A percentile compares a stretch with the other conserved stretches of the same genome.
These are phyloP conservation scores for Pichia kluyveri DNA, from an alignment of 805 yeast species.

Conservation along the genomic window DNA sequence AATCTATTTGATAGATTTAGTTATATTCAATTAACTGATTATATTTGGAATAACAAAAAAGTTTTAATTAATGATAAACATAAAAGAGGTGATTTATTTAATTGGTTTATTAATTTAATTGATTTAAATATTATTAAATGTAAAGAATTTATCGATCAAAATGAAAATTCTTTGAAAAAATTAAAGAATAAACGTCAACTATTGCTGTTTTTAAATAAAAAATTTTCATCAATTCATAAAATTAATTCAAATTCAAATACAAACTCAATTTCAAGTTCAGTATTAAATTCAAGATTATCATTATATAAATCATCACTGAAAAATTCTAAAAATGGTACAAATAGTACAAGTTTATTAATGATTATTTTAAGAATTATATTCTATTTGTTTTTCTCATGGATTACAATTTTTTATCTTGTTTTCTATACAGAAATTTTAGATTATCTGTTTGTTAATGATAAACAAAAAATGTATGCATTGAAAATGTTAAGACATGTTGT, in stretches of 20 bases:
- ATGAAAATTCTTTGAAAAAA: neutral
- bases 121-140: neutral
- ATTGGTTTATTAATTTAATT: neutral
- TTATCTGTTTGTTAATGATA: too few species aligned
- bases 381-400: too few species aligned
- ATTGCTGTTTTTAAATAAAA: conserved; percentile 1
- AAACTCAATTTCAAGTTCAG: too few species aligned
- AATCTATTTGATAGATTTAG: conserved; percentile 1
- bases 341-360: too few species aligned
- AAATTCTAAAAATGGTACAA: too few species aligned
- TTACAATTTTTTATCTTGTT: too few species aligned
- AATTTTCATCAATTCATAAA: neutral
- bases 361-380: too few species aligned
- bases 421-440: too few species aligned
- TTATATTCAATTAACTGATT: conserved; percentile 1
- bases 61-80: neutral
- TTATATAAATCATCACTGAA: too few species aligned
- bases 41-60: neutral
- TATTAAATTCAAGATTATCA: neutral
- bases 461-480: too few species aligned
- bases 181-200: conserved; percentile 9
- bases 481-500: too few species aligned
- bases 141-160: neutral
- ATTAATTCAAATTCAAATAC: neutral
- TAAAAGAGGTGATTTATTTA: conserved; percentile 1